Evolutionary conservation across 225 moss, liverwort and hornwort species (phyloP), one percentile per base, ranked within the genome.

Genomic region (Physcomitrellopsis africana): DNA sequence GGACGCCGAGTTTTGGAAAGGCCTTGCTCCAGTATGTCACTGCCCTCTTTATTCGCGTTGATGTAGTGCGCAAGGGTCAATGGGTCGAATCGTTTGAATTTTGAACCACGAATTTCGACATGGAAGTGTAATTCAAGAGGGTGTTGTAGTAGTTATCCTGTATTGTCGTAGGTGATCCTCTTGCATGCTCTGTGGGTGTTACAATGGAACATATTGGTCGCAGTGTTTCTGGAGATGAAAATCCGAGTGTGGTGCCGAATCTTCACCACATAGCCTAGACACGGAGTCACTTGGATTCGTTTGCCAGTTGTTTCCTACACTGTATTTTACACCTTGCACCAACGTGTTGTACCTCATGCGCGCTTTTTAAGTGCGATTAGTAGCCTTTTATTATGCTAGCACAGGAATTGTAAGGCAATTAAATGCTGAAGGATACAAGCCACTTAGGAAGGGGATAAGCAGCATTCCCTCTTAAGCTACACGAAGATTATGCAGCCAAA

Each of bases 1-100:
- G 4, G 94, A 99, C 52, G 51, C 57, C 7, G 92, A 93, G 0
- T 99, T 99, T 79, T 93, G 91, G 97, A 99, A 95, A 83, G 84
- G 79, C 26, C 95, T 97, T 71, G 97, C 94, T 53, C 97, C 97
- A 79, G 97, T 95, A 90, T 53, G 74, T 69, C 72, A 67, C 53
- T 46, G 3, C 13, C 22, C 46, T 57, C n/a, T 19, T 20, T 41
- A 2, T 10, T 57, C 1, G 19, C 26, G 2, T 59, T 5, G 11
- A 11, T 23, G 3, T 3, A 1, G 48, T 11, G 3, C 9, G 10
- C 58, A 58, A 7, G 8, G 3, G 11, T 58, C n/a, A 53, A 11
- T 19, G 19, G 63, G 45, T 10, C 4, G 19, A 63, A 19, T 63
- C 11, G 45, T 18, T 22, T 20, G 1, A 19, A 27, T 3, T 8